Percentiles rank a stretch among this genome's conserved stretches.
These are phyloP conservation scores for Tuber borchii DNA, from an alignment of 495 filamentous ascomycete genomes.

Conservation along the genomic window DNA sequence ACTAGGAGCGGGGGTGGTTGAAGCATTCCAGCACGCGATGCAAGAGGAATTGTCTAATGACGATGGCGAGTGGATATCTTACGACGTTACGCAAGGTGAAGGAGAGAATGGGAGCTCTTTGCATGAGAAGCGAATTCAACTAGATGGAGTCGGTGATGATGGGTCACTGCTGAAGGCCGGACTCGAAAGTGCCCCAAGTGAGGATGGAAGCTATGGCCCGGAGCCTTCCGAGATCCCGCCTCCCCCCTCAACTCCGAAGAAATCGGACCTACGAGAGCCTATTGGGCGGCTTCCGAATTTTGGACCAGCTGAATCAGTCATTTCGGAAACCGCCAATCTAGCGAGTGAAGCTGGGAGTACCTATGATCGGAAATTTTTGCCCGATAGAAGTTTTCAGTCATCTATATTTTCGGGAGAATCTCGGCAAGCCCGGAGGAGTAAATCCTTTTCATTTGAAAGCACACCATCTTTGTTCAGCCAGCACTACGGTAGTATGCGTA, in stretches of 20 bases:
- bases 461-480: conserved; percentile 28
- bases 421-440: conserved; percentile 34
- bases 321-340: neutral
- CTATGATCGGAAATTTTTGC: neutral
- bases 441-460: conserved; percentile 43
- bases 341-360: neutral
- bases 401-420: conserved; percentile 21
- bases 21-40: conserved; percentile 64
- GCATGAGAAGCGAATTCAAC: neutral
- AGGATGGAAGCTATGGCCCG: conserved; percentile 31
- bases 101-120: conserved; percentile 7
- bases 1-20: conserved; percentile 66
- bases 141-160: conserved; percentile 26
- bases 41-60: conserved; percentile 43
- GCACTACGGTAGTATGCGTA: conserved; percentile 11
- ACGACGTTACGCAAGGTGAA: conserved; percentile 1
- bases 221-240: conserved; percentile 7
- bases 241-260: conserved; percentile 3
- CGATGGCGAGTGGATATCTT: conserved; percentile 16
- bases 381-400: conserved; percentile 2
- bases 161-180: conserved; percentile 22
- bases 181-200: conserved; percentile 29
- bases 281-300: neutral
- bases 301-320: neutral
- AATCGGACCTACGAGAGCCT: neutral